These are phyloP conservation scores for Phytopythium delawarense DNA, from an alignment of 352 stramenopile genomes.

Conservation along the genomic window DNA sequence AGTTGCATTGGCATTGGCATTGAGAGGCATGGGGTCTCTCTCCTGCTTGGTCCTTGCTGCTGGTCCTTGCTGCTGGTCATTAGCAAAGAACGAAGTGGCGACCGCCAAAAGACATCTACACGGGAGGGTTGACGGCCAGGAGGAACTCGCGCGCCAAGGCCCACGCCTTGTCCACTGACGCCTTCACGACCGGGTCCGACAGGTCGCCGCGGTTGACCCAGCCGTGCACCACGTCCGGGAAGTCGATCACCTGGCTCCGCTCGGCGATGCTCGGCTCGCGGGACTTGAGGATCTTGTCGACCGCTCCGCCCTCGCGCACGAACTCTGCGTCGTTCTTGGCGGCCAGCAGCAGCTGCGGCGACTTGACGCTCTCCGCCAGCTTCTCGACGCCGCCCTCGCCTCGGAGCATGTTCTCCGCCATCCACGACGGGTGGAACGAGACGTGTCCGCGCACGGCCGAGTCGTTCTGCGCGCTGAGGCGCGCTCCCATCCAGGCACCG, in stretches of 20 bases:
- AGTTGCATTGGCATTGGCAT: too few relatives aligned
- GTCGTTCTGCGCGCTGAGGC: background rate
- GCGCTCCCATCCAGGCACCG: slow-evolving; percentile 6
- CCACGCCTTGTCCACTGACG: slow-evolving; percentile 44
- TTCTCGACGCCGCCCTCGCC: slow-evolving; percentile 30
- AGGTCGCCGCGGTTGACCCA: slow-evolving; percentile 55
- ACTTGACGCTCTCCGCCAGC: slow-evolving; percentile 26
- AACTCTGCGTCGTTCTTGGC: slow-evolving; percentile 40
- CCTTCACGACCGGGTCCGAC: slow-evolving; percentile 23
- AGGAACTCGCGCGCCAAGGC: slow-evolving; percentile 13
- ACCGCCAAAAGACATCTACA: too few relatives aligned
- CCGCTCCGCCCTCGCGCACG: slow-evolving; percentile 30
- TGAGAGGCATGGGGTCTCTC: too few relatives aligned
- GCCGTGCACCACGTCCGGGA: slow-evolving; percentile 42
- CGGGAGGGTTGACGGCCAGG: background rate
- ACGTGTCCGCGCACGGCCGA: slow-evolving; percentile 15
- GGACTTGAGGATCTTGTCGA: slow-evolving; percentile 21
- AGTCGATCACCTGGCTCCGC: slow-evolving; percentile 33
- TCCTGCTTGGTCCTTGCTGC: too few relatives aligned
- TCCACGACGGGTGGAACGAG: slow-evolving; percentile 30
- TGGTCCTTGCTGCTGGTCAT: too few relatives aligned
- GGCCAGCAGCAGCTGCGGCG: slow-evolving; percentile 38
- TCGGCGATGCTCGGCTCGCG: slow-evolving; percentile 8
- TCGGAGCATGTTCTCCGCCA: slow-evolving; percentile 11
- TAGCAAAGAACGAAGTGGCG: too few relatives aligned